Percentiles rank a stretch among this genome's conserved stretches.
Conservation (phyloP, 2,329 filamentous ascomycete genomes). For the Aspergillus sergii region DNA sequence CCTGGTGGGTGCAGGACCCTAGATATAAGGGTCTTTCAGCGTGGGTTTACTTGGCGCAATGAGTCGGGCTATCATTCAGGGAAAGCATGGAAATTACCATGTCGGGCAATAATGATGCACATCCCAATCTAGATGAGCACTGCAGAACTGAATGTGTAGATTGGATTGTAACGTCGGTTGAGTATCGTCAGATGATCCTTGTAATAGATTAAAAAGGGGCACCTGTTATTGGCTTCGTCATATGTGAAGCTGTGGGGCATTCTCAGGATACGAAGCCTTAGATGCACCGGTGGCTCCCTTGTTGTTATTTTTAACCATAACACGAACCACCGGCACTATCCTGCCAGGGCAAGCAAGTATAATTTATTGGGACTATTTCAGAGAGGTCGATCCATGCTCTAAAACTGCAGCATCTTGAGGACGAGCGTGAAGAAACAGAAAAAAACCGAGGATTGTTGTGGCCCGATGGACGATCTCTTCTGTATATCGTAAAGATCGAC, state of each 20-base stretch:
- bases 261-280: neutral
- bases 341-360: neutral
- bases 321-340: neutral
- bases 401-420: neutral
- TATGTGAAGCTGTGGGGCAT: neutral
- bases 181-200: neutral
- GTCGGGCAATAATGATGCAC: neutral
- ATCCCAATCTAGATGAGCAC: neutral
- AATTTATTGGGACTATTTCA: neutral
- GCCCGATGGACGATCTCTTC: neutral
- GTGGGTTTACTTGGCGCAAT: neutral
- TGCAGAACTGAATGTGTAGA: neutral
- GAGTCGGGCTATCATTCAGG: neutral
- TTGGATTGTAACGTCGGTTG: neutral
- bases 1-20: neutral
- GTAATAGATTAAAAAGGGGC: neutral
- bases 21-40: neutral
- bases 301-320: neutral
- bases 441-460: neutral
- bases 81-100: neutral
- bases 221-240: neutral
- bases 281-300: neutral
- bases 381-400: neutral
- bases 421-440: neutral
- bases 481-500: slow-evolving; percentile 2